Evolutionary conservation across 2,329 filamentous ascomycete species (phyloP).

Genomic region (Emydomyces testavorans): DNA sequence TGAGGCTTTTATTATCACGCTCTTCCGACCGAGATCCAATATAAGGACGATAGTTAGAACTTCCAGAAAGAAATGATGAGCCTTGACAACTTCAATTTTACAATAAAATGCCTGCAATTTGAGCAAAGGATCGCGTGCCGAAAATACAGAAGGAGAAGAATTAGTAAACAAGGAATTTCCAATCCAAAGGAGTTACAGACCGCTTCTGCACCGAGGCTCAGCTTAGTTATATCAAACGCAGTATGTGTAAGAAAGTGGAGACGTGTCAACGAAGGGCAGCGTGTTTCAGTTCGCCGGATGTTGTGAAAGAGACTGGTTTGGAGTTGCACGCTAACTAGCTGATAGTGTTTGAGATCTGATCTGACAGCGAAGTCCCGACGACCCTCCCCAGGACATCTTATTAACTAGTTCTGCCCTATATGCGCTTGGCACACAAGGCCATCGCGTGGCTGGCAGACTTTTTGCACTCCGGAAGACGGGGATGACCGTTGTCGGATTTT

Average conservation of each 20-base stretch:
- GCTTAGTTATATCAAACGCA: no score
- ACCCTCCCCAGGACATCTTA: background rate
- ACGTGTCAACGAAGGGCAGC: background rate
- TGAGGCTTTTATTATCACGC: conserved; percentile 2
- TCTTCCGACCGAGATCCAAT: conserved; percentile 6
- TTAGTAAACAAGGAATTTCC: no score
- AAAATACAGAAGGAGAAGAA: no score
- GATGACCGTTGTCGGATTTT: no score
- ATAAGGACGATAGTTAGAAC: no score
- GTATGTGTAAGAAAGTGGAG: background rate
- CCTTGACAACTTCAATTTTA: background rate
- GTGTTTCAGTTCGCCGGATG: conserved; percentile 3
- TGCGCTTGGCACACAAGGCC: background rate
- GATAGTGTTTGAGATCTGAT: no score
- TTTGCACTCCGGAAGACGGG: background rate
- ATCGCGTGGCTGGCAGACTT: background rate
- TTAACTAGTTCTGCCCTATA: background rate
- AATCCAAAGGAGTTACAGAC: no score
- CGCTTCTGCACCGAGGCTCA: no score
- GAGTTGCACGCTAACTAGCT: background rate
- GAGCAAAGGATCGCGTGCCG: no score
- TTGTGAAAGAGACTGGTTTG: conserved; percentile 5
- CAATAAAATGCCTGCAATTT: no score
- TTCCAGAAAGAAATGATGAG: background rate
- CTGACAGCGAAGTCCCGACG: background rate